Evolutionary conservation across 2,329 filamentous ascomycete species (phyloP), one percentile per base, ranked within the genome.

Genomic region (Fusarium subtropicale): DNA sequence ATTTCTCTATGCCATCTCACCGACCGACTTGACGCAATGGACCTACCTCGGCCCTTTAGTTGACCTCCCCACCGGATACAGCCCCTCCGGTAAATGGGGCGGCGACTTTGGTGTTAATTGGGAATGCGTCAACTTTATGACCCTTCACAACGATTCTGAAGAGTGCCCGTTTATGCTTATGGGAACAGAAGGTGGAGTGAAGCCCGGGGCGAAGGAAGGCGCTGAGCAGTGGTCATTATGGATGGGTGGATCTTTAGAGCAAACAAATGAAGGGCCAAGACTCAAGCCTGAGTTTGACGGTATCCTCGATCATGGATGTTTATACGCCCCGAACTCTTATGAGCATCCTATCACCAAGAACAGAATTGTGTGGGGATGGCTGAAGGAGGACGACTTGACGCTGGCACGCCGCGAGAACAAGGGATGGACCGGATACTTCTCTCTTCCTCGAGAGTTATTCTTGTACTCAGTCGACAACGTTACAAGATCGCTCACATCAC

Each of bases 81-180:
- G 74, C 73, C 79, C 62, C 1, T 65, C 69, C 0, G 81, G 82
- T 1, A 74, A 77, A 47, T 86, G 85, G 84, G 81, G 80, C 1
- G 82, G 84, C 4, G 83, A 86, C 45, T 77, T 84, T 13, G 85
- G 84, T 0, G 76, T 81, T 12, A 87, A 87, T 53, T 86, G 84
- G 83, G 84, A 86, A 65, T 82, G 82, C 12, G 80, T 79, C 24
- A 85, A 84, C 66, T 79, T 85, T 46, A 74, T 82, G 66, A 82
- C 80, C 0, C 74, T 86, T 18, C 68, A 59, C 1, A 78, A 82
- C 18, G 69, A 66, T 6, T 46, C 38, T 5, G 59, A 76, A 3
- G 71, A 77, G 12, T 13, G 74, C 71, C 39, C 83, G 33, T 83
- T 86, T 52, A 64, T 85, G 24, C 75, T 85, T 1, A 79, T 83